These are phyloP conservation scores for Buddleja alternifolia DNA, from an alignment of 257 asterid genomes.

Conservation along the genomic window DNA sequence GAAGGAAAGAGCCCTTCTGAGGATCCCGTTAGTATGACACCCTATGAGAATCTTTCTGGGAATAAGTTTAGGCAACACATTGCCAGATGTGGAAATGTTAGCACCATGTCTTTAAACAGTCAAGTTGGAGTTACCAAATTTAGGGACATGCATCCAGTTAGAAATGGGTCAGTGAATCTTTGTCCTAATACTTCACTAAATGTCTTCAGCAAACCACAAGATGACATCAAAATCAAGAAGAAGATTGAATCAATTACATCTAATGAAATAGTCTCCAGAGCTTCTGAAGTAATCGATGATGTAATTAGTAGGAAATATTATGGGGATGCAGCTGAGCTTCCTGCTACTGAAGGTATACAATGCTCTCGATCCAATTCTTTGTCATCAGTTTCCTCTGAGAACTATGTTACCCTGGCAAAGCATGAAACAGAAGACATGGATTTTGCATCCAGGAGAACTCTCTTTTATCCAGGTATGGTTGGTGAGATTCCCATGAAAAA, in stretches of 20 bases:
- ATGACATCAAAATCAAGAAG: slow-evolving; percentile 27
- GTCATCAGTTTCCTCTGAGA: slow-evolving; percentile 29
- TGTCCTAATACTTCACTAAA: slow-evolving; percentile 15
- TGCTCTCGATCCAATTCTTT: slow-evolving; percentile 34
- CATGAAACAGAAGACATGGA: slow-evolving; percentile 25
- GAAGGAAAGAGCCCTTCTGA: slow-evolving; percentile 29
- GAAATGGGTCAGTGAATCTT: slow-evolving; percentile 13
- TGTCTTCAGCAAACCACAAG: slow-evolving; percentile 30
- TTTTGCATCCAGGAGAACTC: slow-evolving; percentile 32
- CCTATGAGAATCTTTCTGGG: slow-evolving; percentile 32
- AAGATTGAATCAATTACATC: slow-evolving; percentile 29
- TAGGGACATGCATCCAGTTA: slow-evolving; percentile 26
- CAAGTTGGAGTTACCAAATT: slow-evolving; percentile 30
- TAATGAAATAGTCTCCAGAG: slow-evolving; percentile 33
- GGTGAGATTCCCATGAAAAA: slow-evolving; percentile 24
- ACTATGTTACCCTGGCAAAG: slow-evolving; percentile 19
- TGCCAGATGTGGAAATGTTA: slow-evolving; percentile 27
- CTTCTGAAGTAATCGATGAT: slow-evolving; percentile 39
- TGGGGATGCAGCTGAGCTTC: slow-evolving; percentile 33
- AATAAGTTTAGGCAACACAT: slow-evolving; percentile 31
- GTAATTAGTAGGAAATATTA: slow-evolving; percentile 33
- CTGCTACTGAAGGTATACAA: slow-evolving; percentile 30
- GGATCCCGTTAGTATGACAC: slow-evolving; percentile 24
- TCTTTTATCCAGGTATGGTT: slow-evolving; percentile 25
- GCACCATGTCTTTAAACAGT: slow-evolving; percentile 28